Base-by-base conservation (phyloP, 352 stramenopile species). In the Phytopythium montanum region DNA sequence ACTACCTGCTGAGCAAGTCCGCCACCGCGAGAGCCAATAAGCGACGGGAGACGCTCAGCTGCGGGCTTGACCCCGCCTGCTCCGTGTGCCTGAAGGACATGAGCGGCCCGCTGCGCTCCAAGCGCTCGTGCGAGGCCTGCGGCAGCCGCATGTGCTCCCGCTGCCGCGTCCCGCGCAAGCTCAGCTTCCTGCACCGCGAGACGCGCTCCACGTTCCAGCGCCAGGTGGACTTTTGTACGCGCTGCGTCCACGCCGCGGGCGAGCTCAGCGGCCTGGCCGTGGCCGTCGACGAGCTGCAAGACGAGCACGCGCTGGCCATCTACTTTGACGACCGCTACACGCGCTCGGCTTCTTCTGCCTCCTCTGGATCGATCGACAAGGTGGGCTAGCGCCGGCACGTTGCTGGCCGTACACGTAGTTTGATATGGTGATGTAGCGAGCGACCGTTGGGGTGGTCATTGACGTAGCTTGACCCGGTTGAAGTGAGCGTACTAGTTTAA, bases 111-210 rank as follows among this genome's bases (percentile, higher is more conserved):
- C 44, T 72, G 45, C 60, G 70, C 3, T 51, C 60, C 6, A 67
- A 69, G 51, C 70, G 66, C 65, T 75, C 68, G 18, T 73, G 65
- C 28, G 65, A 72, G 38, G 62, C 71, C 55, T 76, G 68, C 19
- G 68, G 50, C 21, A 57, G 60, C 14, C 62, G 66, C 21, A 69
- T 73, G 54, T 76, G 68, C 39, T 68, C 65, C 9, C 58, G 62
- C 23, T 76, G 68, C 26, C 54, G 61, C 34, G 56, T 73, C 53
- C 52, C n/a, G 25, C 57, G 64, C 26, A 72, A 74, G 52, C 26
- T 73, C 44, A 39, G 66, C 18, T 71, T 74, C 31, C 60, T 64
- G 16, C 56, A 63, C 9, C 34, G 50, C 5, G 64, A 61, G 14
- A 64, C 62, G 4, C 68, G 56, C 44, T 54, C 59, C 45, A 60